Evolutionary conservation across 23 red algal species (phyloP), one percentile per base, ranked within the genome.

Genomic region (Gracilariopsis chorda): DNA sequence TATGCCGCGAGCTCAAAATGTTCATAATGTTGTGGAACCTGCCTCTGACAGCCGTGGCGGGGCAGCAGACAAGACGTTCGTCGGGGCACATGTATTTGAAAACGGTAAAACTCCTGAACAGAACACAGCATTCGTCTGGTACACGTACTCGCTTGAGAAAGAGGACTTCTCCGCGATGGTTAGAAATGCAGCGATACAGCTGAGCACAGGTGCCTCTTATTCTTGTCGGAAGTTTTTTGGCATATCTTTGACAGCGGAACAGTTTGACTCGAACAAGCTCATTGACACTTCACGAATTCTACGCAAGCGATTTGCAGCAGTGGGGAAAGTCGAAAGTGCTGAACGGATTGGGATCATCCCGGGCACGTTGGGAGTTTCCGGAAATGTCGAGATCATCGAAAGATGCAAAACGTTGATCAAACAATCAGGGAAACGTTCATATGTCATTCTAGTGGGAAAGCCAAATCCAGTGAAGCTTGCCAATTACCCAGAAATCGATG

Each of bases 401-500:
- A 80, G 67, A 33, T 77, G 76, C 46, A 64, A 88, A 48, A n/a
- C 41, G 75, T 41, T 94, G 27, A 78, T 95, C 23, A 57, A 30
- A 23, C 14, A 39, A 4, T 48, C 57, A 24, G 77, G 62, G 33
- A 82, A 86, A 24, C 82, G 90, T 28, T 61, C 52, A 17, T 98
- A 98, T 70, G 48, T 87, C 29, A 76, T 95, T 23, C 52, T 90
- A n/a, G 92, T 98, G 11, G 92, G 91, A n/a, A 98, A 94, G 42
- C 73, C 85, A 23, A 98, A 82, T 17, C 76, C 85, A 5, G 68
- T 60, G 1, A 98, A 98, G 68, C 75, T 98, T 19, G 86, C 87
- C 1, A 98, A 98, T 45, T 98, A 92, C 80, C 69, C 92, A 1
- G 96, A 98, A 58, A 94, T 98, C 23, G 96, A 98, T 45, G 92